Conservation (phyloP, 2,329 filamentous ascomycete genomes). For the Hymenoscyphus occultus region DNA sequence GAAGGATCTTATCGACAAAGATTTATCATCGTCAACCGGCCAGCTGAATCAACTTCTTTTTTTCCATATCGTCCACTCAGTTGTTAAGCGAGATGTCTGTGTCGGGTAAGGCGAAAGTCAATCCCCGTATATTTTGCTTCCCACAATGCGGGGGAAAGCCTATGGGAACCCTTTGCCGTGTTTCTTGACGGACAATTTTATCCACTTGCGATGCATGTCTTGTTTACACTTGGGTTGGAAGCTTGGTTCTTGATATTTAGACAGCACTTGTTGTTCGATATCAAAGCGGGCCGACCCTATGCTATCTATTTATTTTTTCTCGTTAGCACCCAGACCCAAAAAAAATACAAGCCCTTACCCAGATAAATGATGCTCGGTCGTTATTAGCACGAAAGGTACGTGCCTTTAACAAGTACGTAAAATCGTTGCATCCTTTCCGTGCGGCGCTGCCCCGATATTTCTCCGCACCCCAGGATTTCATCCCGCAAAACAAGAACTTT, state of each 20-base stretch:
- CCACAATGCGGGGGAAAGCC: not conserved
- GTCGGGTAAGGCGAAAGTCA: constrained; percentile 2
- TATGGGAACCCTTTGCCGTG: not conserved
- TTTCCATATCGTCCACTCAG: not conserved
- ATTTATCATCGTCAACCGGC: not conserved
- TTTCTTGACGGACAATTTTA: not conserved
- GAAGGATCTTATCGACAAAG: too few relatives aligned
- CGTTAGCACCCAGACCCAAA: not conserved
- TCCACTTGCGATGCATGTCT: not conserved
- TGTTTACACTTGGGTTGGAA: not conserved
- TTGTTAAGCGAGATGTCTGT: not conserved
- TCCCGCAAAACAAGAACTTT: not conserved
- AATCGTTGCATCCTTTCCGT: not conserved
- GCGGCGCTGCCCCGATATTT: not conserved
- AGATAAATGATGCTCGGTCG: not conserved
- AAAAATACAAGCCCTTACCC: not conserved
- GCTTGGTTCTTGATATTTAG: not conserved
- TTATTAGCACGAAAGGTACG: not conserved
- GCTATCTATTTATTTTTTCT: not conserved
- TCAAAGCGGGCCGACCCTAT: not conserved
- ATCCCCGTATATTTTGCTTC: not conserved
- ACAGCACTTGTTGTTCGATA: not conserved
- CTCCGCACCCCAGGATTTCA: constrained; percentile 4
- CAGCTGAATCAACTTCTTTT: not conserved
- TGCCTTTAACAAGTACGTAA: not conserved